Conservation (phyloP, 345 rosid genomes). For the Iberis pinnata region DNA sequence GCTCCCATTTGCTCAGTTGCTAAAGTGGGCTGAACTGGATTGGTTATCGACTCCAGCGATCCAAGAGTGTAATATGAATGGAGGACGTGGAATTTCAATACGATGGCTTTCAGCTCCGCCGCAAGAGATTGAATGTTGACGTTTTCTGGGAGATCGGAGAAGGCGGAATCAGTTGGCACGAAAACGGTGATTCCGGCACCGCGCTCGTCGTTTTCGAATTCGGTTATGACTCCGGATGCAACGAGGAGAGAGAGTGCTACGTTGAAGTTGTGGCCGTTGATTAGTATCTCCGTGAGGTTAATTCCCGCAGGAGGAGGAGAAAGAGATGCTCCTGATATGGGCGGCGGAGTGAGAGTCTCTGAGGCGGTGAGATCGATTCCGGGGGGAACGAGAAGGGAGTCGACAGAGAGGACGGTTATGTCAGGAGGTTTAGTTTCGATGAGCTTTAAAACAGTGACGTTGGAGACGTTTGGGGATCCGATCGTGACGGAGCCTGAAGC, state of each 20-base stretch:
- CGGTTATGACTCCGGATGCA: constrained; percentile 70
- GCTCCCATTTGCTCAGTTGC: constrained; percentile 81
- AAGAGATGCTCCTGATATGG: constrained; percentile 9
- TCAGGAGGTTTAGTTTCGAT: constrained; percentile 55
- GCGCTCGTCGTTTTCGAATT: constrained; percentile 69
- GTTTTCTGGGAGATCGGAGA: constrained; percentile 59
- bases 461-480: constrained; percentile 42
- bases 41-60: constrained; percentile 76
- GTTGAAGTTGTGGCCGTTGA: constrained; percentile 75
- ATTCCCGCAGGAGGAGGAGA: constrained; percentile 37
- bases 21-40: constrained; percentile 85
- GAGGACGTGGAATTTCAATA: constrained; percentile 71
- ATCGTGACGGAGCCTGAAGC: constrained; percentile 39
- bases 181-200: constrained; percentile 91
- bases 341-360: constrained; percentile 47
- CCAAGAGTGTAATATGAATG: constrained; percentile 93
- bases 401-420: constrained; percentile 59
- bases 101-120: constrained; percentile 62
- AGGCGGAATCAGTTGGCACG: constrained; percentile 73
- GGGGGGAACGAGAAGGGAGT: constrained; percentile 54
- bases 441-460: constrained; percentile 49
- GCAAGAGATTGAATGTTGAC: constrained; percentile 62
- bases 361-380: constrained; percentile 71
- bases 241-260: constrained; percentile 75
- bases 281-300: constrained; percentile 64